Evolutionary conservation across 305 asterid species (phyloP).

Genomic region (Euphrasia arctica): DNA sequence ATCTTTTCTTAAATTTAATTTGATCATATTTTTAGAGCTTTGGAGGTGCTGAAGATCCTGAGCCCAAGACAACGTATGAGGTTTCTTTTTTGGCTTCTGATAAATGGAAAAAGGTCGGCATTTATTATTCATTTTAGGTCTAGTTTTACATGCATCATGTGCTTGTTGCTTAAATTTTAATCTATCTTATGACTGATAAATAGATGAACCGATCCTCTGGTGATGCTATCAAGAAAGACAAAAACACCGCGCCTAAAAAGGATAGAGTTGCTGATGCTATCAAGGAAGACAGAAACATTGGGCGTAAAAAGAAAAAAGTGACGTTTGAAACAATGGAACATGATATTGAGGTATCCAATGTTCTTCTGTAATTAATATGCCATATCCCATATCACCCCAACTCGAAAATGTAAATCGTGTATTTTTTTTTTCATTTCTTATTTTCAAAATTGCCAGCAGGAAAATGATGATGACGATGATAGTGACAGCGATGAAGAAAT

Average conservation of each 20-base stretch:
- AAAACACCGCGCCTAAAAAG: conserved; percentile 22
- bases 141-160: not conserved
- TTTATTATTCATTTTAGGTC: conserved; percentile 3
- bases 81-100: conserved; percentile 65
- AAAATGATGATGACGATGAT: conserved; percentile 36
- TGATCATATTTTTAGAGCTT: conserved; percentile 47
- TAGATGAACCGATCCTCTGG: conserved; percentile 44
- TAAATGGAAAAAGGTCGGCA: conserved; percentile 64
- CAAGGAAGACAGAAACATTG: conserved; percentile 31
- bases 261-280: conserved; percentile 26
- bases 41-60: conserved; percentile 57
- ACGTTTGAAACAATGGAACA: conserved; percentile 26
- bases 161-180: conserved; percentile 7
- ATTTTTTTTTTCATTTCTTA: not conserved
- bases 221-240: conserved; percentile 30
- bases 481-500: conserved; percentile 74
- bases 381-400: conserved; percentile 9
- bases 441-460: conserved; percentile 25
- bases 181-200: conserved; percentile 22
- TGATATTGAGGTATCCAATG: conserved; percentile 48
- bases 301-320: conserved; percentile 25
- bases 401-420: not conserved
- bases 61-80: conserved; percentile 62
- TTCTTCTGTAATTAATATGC: conserved; percentile 14
- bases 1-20: conserved; percentile 8